These are phyloP conservation scores for Glebionis coronaria DNA, from an alignment of 129 eudicot genomes.

Conservation along the genomic window DNA sequence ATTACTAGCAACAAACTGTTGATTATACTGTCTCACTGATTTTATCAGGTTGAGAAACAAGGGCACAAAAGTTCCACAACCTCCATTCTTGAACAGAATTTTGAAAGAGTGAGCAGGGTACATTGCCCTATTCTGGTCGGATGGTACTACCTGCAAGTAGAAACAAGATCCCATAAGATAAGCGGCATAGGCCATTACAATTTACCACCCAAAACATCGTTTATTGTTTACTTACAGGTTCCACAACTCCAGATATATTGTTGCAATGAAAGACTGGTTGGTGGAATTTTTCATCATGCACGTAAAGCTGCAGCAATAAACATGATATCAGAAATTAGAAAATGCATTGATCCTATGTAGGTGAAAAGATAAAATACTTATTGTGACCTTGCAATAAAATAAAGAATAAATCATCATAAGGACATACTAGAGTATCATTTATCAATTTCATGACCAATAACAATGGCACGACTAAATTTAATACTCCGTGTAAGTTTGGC, in stretches of 20 bases:
- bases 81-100: conserved; percentile 88
- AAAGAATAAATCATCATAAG: no score
- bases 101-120: conserved; percentile 76
- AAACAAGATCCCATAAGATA: conserved; percentile 10
- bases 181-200: not conserved
- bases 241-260: conserved; percentile 79
- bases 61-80: conserved; percentile 89
- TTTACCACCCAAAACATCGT: not conserved
- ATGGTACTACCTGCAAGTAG: conserved; percentile 68
- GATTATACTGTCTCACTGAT: conserved; percentile 55
- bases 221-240: conserved; percentile 59
- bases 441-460: no score
- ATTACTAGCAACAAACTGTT: conserved; percentile 34
- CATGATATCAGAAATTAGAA: not conserved
- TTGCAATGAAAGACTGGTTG: conserved; percentile 90
- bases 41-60: conserved; percentile 64
- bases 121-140: conserved; percentile 60
- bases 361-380: not conserved
- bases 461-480: no score
- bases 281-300: conserved; percentile 64
- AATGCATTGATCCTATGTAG: not conserved
- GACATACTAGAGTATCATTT: not conserved
- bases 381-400: no score
- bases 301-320: conserved; percentile 53
- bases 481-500: no score